Evolutionary conservation across 2,329 filamentous ascomycete genomes (phyloP).

Genomic region (Rugonectria rugulosa): DNA sequence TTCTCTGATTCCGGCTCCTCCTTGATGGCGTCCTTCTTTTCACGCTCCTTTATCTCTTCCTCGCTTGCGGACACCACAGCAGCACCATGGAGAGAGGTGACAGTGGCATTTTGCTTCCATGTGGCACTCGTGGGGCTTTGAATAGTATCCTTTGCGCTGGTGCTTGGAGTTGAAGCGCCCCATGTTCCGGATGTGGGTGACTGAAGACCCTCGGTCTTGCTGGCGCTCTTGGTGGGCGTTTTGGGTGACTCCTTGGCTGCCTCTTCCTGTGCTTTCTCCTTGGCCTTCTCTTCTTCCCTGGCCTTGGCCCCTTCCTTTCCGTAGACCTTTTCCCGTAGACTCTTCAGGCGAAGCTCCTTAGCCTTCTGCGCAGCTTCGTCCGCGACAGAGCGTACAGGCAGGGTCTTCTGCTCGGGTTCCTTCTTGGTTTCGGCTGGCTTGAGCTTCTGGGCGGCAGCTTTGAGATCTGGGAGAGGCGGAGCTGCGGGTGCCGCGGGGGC

Average conservation of each 20-base stretch:
- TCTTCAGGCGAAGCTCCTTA: slow-evolving; percentile 64
- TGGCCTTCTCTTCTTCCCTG: slow-evolving; percentile 5
- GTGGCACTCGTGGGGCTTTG: slow-evolving; percentile 53
- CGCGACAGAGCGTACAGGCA: slow-evolving; percentile 63
- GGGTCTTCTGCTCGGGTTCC: slow-evolving; percentile 38
- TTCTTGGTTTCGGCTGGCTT: slow-evolving; percentile 32
- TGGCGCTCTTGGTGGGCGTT: slow-evolving; percentile 17
- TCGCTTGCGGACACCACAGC: slow-evolving; percentile 42
- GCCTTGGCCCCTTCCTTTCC: slow-evolving; percentile 49
- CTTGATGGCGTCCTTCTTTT: slow-evolving; percentile 46
- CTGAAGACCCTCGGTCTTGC: slow-evolving; percentile 47
- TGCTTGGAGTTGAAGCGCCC: slow-evolving; percentile 38
- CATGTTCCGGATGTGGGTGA: slow-evolving; percentile 56
- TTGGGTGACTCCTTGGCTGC: slow-evolving; percentile 5
- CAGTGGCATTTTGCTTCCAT: slow-evolving; percentile 47
- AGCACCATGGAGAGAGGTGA: slow-evolving; percentile 39
- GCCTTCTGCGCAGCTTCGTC: slow-evolving; percentile 72
- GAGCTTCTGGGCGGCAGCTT: slow-evolving; percentile 24
- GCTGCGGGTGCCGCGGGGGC: slow-evolving; percentile 35
- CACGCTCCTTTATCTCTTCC: slow-evolving; percentile 49
- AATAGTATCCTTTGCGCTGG: slow-evolving; percentile 42
- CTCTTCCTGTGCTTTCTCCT: not conserved
- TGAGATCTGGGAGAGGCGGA: slow-evolving; percentile 35
- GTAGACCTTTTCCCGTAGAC: slow-evolving; percentile 62
- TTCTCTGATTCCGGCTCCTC: slow-evolving; percentile 50